Percentiles rank a stretch among this genome's conserved stretches.
These are phyloP conservation scores for Volvox africanus DNA, from an alignment of 139 green algal species.

Conservation along the genomic window DNA sequence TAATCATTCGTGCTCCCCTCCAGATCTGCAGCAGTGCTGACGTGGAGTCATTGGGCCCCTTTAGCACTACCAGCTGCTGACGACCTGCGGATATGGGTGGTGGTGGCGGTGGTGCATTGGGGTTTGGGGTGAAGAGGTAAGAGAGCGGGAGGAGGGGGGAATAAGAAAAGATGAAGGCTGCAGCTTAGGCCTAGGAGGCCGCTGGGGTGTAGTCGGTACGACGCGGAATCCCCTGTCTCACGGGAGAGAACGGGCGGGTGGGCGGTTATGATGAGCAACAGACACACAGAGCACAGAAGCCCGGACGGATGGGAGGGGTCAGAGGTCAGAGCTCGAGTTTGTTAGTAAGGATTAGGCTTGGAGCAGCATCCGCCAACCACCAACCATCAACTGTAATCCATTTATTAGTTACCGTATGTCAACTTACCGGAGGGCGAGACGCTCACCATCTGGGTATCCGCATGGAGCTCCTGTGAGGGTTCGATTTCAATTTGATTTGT, in stretches of 20 bases:
- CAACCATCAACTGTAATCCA: neutral
- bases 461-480: conserved; percentile 29
- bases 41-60: conserved; percentile 1
- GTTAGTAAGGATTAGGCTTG: no score
- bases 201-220: no score
- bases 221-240: no score
- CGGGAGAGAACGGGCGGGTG: no score
- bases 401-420: no score
- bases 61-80: conserved; percentile 45
- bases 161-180: neutral
- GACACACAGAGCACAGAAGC: no score
- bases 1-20: neutral
- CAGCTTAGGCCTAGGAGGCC: no score
- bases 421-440: conserved; percentile 29
- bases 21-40: conserved; percentile 50
- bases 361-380: neutral
- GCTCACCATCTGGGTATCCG: conserved; percentile 29
- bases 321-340: no score
- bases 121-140: neutral
- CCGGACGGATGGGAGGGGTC: no score
- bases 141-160: neutral
- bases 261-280: no score
- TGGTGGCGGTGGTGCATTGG: neutral
- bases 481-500: no score
- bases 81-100: neutral